Evolutionary conservation across 352 stramenopile genomes (phyloP).

Genomic region (Phytophthora boehmeriae): DNA sequence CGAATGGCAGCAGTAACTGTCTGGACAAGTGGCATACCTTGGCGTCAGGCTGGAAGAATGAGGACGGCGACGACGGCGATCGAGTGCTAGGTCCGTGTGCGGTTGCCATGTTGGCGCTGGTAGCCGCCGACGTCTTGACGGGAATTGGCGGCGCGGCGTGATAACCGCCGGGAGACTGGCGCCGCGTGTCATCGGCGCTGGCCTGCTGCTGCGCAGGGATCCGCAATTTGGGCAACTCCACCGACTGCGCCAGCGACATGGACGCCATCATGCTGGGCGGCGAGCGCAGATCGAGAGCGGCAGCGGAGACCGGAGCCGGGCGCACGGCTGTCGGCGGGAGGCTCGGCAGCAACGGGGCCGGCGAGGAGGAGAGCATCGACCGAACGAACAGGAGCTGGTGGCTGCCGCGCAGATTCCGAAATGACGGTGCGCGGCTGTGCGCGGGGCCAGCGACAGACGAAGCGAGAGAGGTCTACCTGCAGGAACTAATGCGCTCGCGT

Average conservation of each 20-base stretch:
- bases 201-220: constrained; percentile 22
- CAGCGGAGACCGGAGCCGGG: neutral
- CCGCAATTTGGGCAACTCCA: constrained; percentile 34
- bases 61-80: constrained; percentile 49
- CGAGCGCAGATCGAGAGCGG: neutral
- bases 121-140: constrained; percentile 20
- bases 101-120: neutral
- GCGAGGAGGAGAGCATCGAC: neutral
- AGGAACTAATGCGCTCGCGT: neutral
- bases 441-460: neutral
- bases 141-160: constrained; percentile 17
- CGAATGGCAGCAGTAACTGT: neutral
- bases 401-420: constrained; percentile 31
- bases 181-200: constrained; percentile 17
- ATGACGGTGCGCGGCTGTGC: constrained; percentile 18
- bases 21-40: constrained; percentile 24
- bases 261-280: constrained; percentile 5
- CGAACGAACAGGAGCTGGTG: neutral
- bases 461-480: neutral
- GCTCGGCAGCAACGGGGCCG: constrained; percentile 8
- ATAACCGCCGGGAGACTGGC: constrained; percentile 8
- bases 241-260: neutral
- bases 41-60: constrained; percentile 47
- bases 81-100: constrained; percentile 26
- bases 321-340: constrained; percentile 3